Conservation (phyloP, 1,284 basidiomycete species). For the Ustilago tritici region DNA sequence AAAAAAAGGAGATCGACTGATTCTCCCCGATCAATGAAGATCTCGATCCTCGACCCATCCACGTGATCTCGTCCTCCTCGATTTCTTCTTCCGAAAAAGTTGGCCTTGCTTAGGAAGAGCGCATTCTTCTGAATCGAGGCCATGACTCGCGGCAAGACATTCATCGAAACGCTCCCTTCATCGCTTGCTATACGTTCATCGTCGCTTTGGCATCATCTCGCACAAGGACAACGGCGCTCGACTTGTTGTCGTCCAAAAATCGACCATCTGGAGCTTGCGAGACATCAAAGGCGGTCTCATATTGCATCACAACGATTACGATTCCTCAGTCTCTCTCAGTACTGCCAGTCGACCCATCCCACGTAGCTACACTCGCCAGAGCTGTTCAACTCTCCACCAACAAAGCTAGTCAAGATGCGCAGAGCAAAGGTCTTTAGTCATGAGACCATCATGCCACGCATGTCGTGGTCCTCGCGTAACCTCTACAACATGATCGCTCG, state of each 20-base stretch:
- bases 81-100: conserved; percentile 42
- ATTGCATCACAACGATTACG: background rate
- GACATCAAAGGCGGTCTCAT: background rate
- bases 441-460: conserved; percentile 64
- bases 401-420: conserved; percentile 45
- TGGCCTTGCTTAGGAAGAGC: conserved; percentile 1
- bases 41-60: background rate
- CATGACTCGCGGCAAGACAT: background rate
- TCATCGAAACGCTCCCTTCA: background rate
- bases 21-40: conserved; percentile 2
- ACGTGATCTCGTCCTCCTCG: conserved; percentile 29
- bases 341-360: background rate
- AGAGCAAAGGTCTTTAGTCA: conserved; percentile 64
- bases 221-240: background rate
- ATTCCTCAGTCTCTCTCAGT: background rate
- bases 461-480: conserved; percentile 79
- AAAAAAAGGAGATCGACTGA: background rate
- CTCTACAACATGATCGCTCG: conserved; percentile 79
- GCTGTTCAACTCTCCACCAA: background rate
- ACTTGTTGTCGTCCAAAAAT: background rate
- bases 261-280: background rate
- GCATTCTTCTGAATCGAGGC: background rate
- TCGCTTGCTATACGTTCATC: background rate
- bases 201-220: background rate
- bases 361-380: background rate